Conservation (phyloP, 2,329 filamentous ascomycete species). For the Diplodia mutila region DNA sequence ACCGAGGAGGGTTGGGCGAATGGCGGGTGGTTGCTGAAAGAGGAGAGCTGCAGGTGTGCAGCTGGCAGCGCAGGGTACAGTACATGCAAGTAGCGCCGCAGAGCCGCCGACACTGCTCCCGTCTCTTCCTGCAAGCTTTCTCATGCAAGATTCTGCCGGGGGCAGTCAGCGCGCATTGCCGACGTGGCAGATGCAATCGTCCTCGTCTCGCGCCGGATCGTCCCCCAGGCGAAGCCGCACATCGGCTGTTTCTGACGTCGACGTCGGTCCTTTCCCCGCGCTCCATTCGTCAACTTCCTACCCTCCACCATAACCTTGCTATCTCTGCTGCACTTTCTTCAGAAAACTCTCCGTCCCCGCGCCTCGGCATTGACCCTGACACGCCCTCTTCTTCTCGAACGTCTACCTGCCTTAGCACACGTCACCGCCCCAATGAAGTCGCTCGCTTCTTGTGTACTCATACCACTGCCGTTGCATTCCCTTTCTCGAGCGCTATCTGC, state of each 20-base stretch:
- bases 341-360: not conserved
- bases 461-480: not conserved
- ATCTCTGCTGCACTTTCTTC: not conserved
- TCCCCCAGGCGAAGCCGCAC: not conserved
- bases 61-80: too few relatives aligned
- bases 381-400: constrained; percentile 12
- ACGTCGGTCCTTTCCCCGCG: constrained; percentile 20
- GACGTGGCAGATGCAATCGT: constrained; percentile 1
- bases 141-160: not conserved
- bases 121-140: not conserved
- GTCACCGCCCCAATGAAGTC: not conserved
- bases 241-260: constrained; percentile 15
- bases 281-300: not conserved
- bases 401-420: not conserved
- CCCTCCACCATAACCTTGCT: too few relatives aligned
- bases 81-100: constrained; percentile 11
- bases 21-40: not conserved
- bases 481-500: not conserved
- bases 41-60: too few relatives aligned
- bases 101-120: not conserved
- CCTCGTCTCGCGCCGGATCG: not conserved
- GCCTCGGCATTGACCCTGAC: not conserved
- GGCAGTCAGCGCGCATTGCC: constrained; percentile 4
- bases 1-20: not conserved
- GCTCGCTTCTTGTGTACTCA: not conserved